Base-by-base conservation (phyloP, 805 yeast genomes). In the Cyberlindnera suaveolens region DNA sequence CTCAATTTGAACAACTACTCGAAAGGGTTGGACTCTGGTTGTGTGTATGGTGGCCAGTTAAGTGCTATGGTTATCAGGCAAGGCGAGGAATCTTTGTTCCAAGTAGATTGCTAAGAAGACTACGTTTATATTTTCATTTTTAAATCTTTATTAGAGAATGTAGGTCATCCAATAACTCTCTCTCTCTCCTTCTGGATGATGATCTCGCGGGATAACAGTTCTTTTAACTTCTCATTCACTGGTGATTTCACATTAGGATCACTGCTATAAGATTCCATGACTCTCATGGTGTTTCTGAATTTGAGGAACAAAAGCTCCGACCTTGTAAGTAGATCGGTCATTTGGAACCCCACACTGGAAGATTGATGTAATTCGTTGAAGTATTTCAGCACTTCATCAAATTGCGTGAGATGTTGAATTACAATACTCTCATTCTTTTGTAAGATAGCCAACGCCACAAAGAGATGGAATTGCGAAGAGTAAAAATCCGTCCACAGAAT, bases 321-420 rank as follows among this genome's bases (percentile, higher is more conserved):
- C 34, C 96, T 71, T n/a, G 85, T 78, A 41, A 91, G 70, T 36
- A 89, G 66, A 51, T 86, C 95, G 38, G 84, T 78, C 53, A 89
- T 66, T 23, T 31, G 6, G 31, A 39, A 39, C 15, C 41, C 41
- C 15, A 32, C 41, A 44, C 86, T 80, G 67, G 88, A 69, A 3
- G 80, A 74, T 70, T 83, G 83, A 39, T 87, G 80, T 46, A 93
- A 71, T 55, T 91, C 97, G 64, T 93, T 93, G 78, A 91, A 85
- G 60, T 85, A 93, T 66, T 85, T 88, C 56, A 93, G 73, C 20
- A 93, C 90, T 60, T 91, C 96, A 59, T 93, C 98, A 65, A 93
- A 91, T 48, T 81, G 79, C 29, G 69, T 69, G 46, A 93, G 68
- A 54, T 87, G 84, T 34, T 80, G 77, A 48, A 82, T 78, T 27